These are phyloP conservation scores for Bocquillonia castaneifolia DNA, from an alignment of 441 rosid species.

Conservation along the genomic window DNA sequence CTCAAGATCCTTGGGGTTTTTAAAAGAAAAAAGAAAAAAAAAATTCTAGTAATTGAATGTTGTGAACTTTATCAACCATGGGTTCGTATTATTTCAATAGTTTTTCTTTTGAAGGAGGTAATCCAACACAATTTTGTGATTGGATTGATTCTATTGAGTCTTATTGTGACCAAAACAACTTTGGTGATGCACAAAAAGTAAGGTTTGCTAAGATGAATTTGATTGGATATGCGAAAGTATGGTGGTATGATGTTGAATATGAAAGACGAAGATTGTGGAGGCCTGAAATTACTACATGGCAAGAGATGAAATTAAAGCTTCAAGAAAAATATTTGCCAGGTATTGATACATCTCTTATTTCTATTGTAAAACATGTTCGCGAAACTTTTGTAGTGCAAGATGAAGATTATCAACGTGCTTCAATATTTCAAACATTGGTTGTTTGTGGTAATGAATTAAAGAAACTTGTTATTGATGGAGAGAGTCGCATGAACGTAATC, in stretches of 20 bases:
- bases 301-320: background rate
- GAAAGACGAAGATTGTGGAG: background rate
- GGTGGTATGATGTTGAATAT: background rate
- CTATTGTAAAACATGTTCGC: background rate
- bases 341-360: background rate
- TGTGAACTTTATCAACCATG: too few relatives aligned
- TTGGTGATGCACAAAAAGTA: too few relatives aligned
- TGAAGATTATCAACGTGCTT: background rate
- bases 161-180: too few relatives aligned
- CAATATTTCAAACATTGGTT: background rate
- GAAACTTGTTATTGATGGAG: background rate
- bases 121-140: too few relatives aligned
- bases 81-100: too few relatives aligned
- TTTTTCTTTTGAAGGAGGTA: too few relatives aligned
- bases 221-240: background rate
- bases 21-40: too few relatives aligned
- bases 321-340: background rate
- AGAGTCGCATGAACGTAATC: background rate
- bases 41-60: too few relatives aligned
- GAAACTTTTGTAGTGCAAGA: background rate
- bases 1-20: too few relatives aligned
- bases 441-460: background rate
- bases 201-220: constrained; percentile 1
- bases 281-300: background rate
- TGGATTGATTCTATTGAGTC: too few relatives aligned